Percentiles rank a stretch among this genome's conserved stretches.
phyloP scores from a whole-genome alignment of 2,329 filamentous ascomycete genomes.

The Botrytis aclada region DNA sequence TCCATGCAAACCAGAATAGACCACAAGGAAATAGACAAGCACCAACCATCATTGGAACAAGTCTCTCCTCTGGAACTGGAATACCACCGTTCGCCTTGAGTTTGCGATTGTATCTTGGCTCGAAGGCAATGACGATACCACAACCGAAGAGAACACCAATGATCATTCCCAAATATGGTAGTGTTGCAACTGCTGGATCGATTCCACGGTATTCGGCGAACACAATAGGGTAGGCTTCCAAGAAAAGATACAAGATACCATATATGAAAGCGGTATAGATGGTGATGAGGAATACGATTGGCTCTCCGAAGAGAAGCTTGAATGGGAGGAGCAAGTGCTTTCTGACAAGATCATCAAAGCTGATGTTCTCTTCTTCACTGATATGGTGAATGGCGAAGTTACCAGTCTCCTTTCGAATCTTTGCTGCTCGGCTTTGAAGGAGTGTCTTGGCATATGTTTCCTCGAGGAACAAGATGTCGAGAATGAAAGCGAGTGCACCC shows the following conservation, averaged over 20 bases:
- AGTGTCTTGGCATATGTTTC: conserved; percentile 51
- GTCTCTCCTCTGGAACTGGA: conserved; percentile 40
- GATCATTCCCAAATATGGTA: conserved; percentile 29
- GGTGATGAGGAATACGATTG: conserved; percentile 56
- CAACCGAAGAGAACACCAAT: conserved; percentile 72
- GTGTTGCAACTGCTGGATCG: conserved; percentile 38
- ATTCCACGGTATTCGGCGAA: conserved; percentile 41
- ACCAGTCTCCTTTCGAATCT: conserved; percentile 43
- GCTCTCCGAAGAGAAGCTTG: conserved; percentile 56
- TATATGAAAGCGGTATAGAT: conserved; percentile 52
- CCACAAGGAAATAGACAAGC: conserved; percentile 39
- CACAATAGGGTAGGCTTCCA: conserved; percentile 48
- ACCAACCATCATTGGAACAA: conserved; percentile 43
- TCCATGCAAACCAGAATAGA: conserved; percentile 42
- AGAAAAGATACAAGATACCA: conserved; percentile 50
- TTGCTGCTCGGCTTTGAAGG: conserved; percentile 46
- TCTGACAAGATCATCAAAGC: conserved; percentile 38
- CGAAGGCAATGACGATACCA: conserved; percentile 56
- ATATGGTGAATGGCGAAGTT: conserved; percentile 38
- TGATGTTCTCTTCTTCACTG: conserved; percentile 41
- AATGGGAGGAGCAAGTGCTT: conserved; percentile 42
- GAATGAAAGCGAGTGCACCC: conserved; percentile 40
- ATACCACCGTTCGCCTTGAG: conserved; percentile 34
- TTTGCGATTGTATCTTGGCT: conserved; percentile 60
- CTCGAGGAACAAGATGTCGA: conserved; percentile 45